A percentile compares a stretch with the other conserved stretches of the same genome.
Evolutionary conservation across 768 basidiomycete genomes (phyloP).

Genomic region (Panaeolus cyanescens): DNA sequence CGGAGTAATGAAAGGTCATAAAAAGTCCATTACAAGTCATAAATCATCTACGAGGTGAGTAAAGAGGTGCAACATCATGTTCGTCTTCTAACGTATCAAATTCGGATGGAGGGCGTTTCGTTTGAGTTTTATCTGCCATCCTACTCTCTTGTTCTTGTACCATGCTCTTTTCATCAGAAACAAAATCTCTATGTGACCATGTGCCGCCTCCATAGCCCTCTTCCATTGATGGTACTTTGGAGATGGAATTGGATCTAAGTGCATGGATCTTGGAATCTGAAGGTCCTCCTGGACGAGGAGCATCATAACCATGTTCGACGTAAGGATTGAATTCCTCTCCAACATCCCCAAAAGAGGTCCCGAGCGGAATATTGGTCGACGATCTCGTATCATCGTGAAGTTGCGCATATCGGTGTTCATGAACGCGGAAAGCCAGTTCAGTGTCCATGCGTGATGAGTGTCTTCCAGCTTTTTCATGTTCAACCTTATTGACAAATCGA

Average conservation of each 20-base stretch:
- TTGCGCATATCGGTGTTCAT: conserved; percentile 26
- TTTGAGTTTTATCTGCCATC: not conserved
- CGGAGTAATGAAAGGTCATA: too few species aligned
- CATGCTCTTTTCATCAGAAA: conserved; percentile 32
- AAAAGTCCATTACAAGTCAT: not conserved
- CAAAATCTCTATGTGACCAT: conserved; percentile 36
- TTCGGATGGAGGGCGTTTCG: not conserved
- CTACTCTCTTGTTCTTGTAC: conserved; percentile 19
- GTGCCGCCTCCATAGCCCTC: conserved; percentile 35
- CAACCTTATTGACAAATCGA: conserved; percentile 54
- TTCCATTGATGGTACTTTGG: conserved; percentile 23
- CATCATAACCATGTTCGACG: conserved; percentile 22
- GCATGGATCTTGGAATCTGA: conserved; percentile 1
- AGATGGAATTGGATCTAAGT: conserved; percentile 12
- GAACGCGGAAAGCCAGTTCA: conserved; percentile 37
- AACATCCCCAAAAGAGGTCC: conserved; percentile 16
- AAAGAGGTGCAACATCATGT: not conserved
- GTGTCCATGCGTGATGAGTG: conserved; percentile 36
- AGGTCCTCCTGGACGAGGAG: conserved; percentile 5
- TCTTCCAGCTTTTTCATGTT: conserved; percentile 47
- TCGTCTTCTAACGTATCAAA: not conserved
- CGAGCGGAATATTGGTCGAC: conserved; percentile 8
- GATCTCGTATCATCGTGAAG: conserved; percentile 13
- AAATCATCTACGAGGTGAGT: not conserved
- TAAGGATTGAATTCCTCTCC: conserved; percentile 44